These are phyloP conservation scores for Debaryomyces maramus DNA, from an alignment of 805 yeast genomes.

Conservation along the genomic window DNA sequence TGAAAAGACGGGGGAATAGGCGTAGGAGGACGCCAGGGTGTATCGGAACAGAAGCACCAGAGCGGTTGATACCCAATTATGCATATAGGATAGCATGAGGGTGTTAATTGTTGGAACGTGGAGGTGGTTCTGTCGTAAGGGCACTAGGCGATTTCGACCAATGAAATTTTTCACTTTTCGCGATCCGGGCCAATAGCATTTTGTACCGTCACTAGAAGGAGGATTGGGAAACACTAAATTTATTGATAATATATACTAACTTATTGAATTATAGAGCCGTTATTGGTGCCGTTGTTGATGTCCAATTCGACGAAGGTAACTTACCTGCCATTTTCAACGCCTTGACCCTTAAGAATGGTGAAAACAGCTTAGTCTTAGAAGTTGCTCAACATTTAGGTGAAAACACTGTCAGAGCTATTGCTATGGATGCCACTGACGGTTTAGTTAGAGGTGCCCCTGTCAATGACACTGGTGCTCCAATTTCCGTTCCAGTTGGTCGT, in stretches of 20 bases:
- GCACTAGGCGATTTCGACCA: slow-evolving; percentile 18
- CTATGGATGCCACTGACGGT: slow-evolving; percentile 99
- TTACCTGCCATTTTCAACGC: slow-evolving; percentile 98
- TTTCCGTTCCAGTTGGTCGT: slow-evolving; percentile 98
- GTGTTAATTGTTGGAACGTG: too few relatives aligned
- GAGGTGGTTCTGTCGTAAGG: neutral
- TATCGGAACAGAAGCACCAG: too few relatives aligned
- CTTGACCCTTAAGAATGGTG: slow-evolving; percentile 78
- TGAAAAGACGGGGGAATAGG: neutral
- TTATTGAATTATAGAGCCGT: slow-evolving; percentile 65
- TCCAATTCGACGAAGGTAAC: slow-evolving; percentile 96
- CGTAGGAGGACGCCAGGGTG: too few relatives aligned
- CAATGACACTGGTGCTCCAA: slow-evolving; percentile 95
- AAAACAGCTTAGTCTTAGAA: slow-evolving; percentile 86
- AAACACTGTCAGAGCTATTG: slow-evolving; percentile 99
- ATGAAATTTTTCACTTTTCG: slow-evolving; percentile 24
- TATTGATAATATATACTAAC: slow-evolving; percentile 30
- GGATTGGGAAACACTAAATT: neutral
- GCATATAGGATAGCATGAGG: too few relatives aligned
- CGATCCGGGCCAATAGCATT: slow-evolving; percentile 5
- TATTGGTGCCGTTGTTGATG: slow-evolving; percentile 99
- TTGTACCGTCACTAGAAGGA: neutral
- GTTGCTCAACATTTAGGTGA: slow-evolving; percentile 99
- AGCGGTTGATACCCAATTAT: too few relatives aligned
- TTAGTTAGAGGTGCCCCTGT: slow-evolving; percentile 95